Evolutionary conservation across 75 land plant genomes (phyloP), one percentile per base, ranked within the genome.

Genomic region (Azolla pinnata): DNA sequence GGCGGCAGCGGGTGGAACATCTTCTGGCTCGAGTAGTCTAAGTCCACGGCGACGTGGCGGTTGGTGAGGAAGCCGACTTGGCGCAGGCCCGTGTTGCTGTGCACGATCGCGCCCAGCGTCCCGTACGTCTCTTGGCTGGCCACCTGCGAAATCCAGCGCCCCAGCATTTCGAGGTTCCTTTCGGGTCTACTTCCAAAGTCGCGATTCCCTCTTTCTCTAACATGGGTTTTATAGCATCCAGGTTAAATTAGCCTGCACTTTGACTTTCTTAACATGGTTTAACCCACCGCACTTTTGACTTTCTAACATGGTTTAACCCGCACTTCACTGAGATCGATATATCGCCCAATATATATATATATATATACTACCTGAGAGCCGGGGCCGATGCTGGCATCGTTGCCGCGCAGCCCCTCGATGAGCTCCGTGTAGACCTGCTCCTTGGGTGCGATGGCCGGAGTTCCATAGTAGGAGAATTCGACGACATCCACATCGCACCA

Each of bases 401-500:
- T 84, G 20, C 97, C 97, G 18, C 83, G 80, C 45, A 90, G 69
- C 19, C 88, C 88, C 70, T 90, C 97, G 12, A 90, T 81, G 49
- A 90, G 79, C 61, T 90, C 97, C 24, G 79, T 75, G 54, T 87
- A 84, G 33, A 87, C 42, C 57, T 84, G 88, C 65, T 90, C 97
- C 49, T 82, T 88, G 18, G 85, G 88, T 20, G 83, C 81, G 46
- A 82, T 64, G 38, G 92, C 81, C 17, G 96, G 87, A 42, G 85
- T 82, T 30, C 97, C 93, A 68, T 66, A 87, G 55, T 87, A 88
- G 4, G 97, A 84, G 51, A 87, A 90, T 60, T 90, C 97, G 53
- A 90, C 88, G 48, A 90, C 93, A 74, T 90, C 97, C 10, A 90
- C 86, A 74, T 90, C 97, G 71, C 97, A 90, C 97, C 97, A 90